Conservation (phyloP, 163 green algal species). For the Trebouxiophyceae sp. region DNA sequence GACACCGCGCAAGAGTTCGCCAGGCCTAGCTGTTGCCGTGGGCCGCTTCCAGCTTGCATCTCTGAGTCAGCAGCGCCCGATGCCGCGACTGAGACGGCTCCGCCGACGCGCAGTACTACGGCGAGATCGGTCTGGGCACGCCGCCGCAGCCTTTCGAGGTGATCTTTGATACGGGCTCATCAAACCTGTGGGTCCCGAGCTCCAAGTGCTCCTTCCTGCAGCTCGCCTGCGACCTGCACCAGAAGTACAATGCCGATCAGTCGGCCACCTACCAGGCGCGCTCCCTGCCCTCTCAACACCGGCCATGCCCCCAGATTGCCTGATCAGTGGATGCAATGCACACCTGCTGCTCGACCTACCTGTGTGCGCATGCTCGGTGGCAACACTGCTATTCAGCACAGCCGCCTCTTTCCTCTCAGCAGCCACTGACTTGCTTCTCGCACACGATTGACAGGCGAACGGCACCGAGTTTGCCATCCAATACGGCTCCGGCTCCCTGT, state of each 20-base stretch:
- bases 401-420: background rate
- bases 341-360: too few relatives aligned
- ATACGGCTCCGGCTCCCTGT: slow-evolving; percentile 89
- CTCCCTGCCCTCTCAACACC: background rate
- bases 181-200: slow-evolving; percentile 91
- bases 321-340: background rate
- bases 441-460: slow-evolving; percentile 44
- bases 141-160: slow-evolving; percentile 86
- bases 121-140: slow-evolving; percentile 79
- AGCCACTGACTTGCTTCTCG: background rate
- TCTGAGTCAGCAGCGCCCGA: too few relatives aligned
- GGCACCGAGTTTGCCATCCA: slow-evolving; percentile 90
- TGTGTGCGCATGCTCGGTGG: too few relatives aligned
- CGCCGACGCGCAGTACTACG: slow-evolving; percentile 98
- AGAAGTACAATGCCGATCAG: slow-evolving; percentile 68
- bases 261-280: slow-evolving; percentile 69
- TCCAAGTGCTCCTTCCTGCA: slow-evolving; percentile 73
- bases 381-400: too few relatives aligned
- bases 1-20: too few relatives aligned
- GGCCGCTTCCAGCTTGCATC: background rate
- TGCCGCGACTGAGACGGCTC: too few relatives aligned
- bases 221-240: slow-evolving; percentile 90
- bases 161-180: slow-evolving; percentile 91
- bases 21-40: background rate
- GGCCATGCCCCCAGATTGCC: background rate